Evolutionary conservation across 768 basidiomycete genomes (phyloP), one percentile per base, ranked within the genome.

Genomic region (Termitomyces sp.): DNA sequence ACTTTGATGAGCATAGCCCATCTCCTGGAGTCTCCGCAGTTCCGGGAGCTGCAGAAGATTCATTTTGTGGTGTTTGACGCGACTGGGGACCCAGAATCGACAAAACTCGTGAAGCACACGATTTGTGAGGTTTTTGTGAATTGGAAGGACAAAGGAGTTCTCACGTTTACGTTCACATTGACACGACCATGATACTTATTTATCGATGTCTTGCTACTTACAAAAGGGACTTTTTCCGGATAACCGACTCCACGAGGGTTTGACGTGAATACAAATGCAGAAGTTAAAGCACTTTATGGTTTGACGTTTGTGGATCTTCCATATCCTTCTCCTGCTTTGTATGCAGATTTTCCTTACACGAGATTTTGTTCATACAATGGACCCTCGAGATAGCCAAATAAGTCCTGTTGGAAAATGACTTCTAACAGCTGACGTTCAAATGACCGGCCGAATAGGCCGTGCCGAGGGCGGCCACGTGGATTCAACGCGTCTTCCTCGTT

Each of bases 1-100:
- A 65, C 67, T 58, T 64, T 72, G 13, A 57, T 66, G 26, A 60
- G 50, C 55, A 63, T 74, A 23, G 60, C 65, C 4, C 44, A 61
- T 12, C 58, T 67, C 18, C 57, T 72, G 14, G 44, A 61, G 26
- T 52, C 59, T 18, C 61, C 67, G n/a, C 62, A 68, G 48, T 72
- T 67, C 51, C 55, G 54, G 14, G 43, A 30, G 1, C 55, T 72
- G 28, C 57, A 67, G 44, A 46, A 53, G n/a, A 69, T 74, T 26
- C 64, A 70, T 36, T 72, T 74, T 62, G 61, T 67, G 14, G 68
- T 66, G 9, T 65, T 64, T 58, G 64, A 63, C 49, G 59, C 64
- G 35, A 43, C 61, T 4, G 64, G 55, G 7, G 70, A 72, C 40
- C 44, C 52, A 18, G 64, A 66, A 12, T 48, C 66, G n/a, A 36